Evolutionary conservation across 1,139 yeast genomes (phyloP), one percentile per base, ranked within the genome.

Genomic region (Zygoascus meyerae): DNA sequence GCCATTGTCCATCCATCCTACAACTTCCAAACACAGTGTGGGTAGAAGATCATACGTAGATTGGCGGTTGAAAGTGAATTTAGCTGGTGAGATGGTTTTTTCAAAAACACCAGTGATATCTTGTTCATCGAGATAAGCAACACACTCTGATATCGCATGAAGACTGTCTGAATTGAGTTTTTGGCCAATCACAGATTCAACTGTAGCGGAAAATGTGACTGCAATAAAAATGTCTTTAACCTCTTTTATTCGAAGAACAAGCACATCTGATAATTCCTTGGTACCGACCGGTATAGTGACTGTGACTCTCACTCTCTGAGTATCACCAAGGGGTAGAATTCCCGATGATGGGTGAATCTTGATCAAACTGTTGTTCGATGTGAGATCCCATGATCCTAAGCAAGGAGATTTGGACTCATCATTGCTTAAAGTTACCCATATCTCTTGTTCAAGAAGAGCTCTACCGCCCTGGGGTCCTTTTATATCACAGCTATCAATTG

Each of bases 191-290:
- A 65, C 58, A 1, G 68, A 56, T 2, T 67, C 63, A n/a, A 54
- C 48, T 1, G 32, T 32, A 4, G 60, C 48, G 10, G 50, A 46
- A 36, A 66, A 61, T n/a, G 55, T 56, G 1, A 63, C 52, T 7
- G 66, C 56, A 10, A 67, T 54, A 42, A 67, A 67, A 31, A 60
- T 55, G 48, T 67, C 71, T 35, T 64, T 65, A n/a, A 59, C 63
- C 32, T 60, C 64, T 11, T 50, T 48, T 12, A 66, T 52, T 2
- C 58, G 56, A 2, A 66, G 45, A 12, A 66, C 55, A n/a, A 61
- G 53, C 4, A 64, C 59, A n/a, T 55, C 61, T 14, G 50, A 42
- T 15, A 58, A 34, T 4, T 49, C 49, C 3, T 49, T 44, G 11
- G 46, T 52, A 16, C 42, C 44, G 18, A 56, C 49, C 2, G 46